Evolutionary conservation across 2,329 filamentous ascomycete species (phyloP), one percentile per base, ranked within the genome.

Genomic region (Aspergillus neoniger): DNA sequence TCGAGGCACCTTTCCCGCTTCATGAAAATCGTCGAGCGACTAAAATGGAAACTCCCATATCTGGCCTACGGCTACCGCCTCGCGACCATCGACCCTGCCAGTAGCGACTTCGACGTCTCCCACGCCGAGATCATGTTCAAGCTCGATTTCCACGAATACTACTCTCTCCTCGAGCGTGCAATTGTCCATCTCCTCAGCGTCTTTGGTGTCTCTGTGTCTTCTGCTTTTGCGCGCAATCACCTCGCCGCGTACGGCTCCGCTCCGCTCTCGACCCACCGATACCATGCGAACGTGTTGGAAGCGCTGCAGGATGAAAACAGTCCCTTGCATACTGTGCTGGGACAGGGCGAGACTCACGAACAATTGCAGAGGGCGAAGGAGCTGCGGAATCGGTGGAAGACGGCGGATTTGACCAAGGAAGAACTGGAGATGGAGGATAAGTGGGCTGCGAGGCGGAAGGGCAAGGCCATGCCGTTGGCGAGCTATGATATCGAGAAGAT

Each of bases 141-240:
- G 72, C 82, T 91, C 7, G 89, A 91, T 69, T 92, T 91, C 64
- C 87, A 90, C 74, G 89, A 92, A 69, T 91, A 88, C 73, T 91
- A 91, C 76, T 85, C 86, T 55, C 82, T 90, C 38, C 83, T 91
- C 6, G 89, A 92, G 75, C 85, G 89, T 30, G 88, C 88, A 0
- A 79, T 91, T 7, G 87, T 90, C 1, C 84, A 88, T 50, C 77
- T 90, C 0, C 82, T 90, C n/a, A 82, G 81, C 0, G 83, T 90
- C 0, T 89, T 87, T 60, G 86, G 84, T 7, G 80, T 90, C 5
- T 70, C 72, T 0, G 78, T 91, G 0, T 74, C 79, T 0, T 73
- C 77, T 0, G 70, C 66, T 5, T 61, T 66, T n/a, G 44, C 6
- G 57, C 63, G 12, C 60, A 65, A 28, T 36, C 58, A 57, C 55